Evolutionary conservation across 805 yeast genomes (phyloP).

Genomic region (Komagataella phaffii): DNA sequence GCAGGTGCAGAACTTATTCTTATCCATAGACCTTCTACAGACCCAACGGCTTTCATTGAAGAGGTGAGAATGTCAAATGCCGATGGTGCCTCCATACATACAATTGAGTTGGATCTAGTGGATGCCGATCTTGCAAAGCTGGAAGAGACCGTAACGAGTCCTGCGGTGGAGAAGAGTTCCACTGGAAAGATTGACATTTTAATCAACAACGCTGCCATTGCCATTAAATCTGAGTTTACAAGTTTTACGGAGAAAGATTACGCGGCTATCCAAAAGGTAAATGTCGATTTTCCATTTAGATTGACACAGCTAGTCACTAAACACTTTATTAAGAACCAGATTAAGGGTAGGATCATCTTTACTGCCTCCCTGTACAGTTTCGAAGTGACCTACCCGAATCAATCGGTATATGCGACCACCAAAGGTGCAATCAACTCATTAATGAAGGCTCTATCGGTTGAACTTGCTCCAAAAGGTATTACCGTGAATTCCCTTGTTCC

Average conservation of each 20-base stretch:
- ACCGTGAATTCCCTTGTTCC: conserved; percentile 36
- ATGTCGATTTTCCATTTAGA: conserved; percentile 22
- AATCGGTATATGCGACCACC: conserved; percentile 26
- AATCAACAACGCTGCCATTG: conserved; percentile 22
- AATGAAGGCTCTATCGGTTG: conserved; percentile 25
- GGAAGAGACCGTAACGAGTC: conserved; percentile 15
- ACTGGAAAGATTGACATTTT: conserved; percentile 17
- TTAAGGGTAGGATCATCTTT: conserved; percentile 26
- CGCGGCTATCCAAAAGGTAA: conserved; percentile 25
- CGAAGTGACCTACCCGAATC: conserved; percentile 22
- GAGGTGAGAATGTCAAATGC: conserved; percentile 14
- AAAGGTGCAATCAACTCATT: conserved; percentile 25
- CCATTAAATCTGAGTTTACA: conserved; percentile 17
- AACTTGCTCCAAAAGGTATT: conserved; percentile 30
- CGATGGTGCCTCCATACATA: conserved; percentile 12
- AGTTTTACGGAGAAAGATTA: conserved; percentile 24
- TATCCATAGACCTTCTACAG: conserved; percentile 21
- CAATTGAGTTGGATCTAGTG: conserved; percentile 14
- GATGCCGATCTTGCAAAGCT: conserved; percentile 15
- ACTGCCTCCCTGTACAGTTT: conserved; percentile 27
- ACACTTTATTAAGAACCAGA: conserved; percentile 18
- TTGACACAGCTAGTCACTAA: conserved; percentile 23
- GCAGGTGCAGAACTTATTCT: conserved; percentile 31
- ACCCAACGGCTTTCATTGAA: conserved; percentile 15
- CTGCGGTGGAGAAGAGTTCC: conserved; percentile 16